phyloP scores from a whole-genome alignment of 2,329 filamentous ascomycete genomes.

The Colletotrichum tofieldiae region DNA sequence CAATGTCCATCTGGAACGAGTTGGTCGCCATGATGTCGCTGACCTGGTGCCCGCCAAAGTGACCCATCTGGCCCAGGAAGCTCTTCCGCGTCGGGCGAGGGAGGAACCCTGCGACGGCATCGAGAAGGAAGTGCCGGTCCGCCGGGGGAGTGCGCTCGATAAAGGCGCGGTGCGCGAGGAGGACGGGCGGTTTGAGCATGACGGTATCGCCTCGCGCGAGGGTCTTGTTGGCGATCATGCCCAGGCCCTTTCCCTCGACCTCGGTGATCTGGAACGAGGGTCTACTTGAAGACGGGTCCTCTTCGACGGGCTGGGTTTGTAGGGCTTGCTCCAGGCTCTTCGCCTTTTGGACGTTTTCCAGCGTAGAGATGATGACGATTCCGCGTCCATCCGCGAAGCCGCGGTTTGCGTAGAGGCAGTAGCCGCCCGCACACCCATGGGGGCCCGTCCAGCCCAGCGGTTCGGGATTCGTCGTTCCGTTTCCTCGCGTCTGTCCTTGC shows the following conservation, averaged over 20 bases:
- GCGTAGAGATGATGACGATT: slow-evolving; percentile 57
- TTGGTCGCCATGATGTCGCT: slow-evolving; percentile 43
- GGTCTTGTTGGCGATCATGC: slow-evolving; percentile 47
- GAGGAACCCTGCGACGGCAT: slow-evolving; percentile 23
- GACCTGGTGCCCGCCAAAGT: slow-evolving; percentile 40
- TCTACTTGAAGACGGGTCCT: neutral
- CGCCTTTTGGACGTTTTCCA: slow-evolving; percentile 39
- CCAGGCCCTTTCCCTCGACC: slow-evolving; percentile 46
- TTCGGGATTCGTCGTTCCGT: neutral
- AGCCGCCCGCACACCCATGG: slow-evolving; percentile 31
- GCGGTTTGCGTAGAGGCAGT: slow-evolving; percentile 55
- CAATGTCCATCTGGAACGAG: slow-evolving; percentile 44
- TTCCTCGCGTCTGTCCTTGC: neutral
- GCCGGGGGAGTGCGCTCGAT: slow-evolving; percentile 34
- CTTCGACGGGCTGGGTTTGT: neutral
- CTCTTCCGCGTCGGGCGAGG: slow-evolving; percentile 25
- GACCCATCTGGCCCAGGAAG: slow-evolving; percentile 41
- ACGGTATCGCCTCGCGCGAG: slow-evolving; percentile 44
- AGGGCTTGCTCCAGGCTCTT: slow-evolving; percentile 10
- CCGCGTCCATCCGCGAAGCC: slow-evolving; percentile 56
- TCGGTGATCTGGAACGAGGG: slow-evolving; percentile 45
- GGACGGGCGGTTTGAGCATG: slow-evolving; percentile 40
- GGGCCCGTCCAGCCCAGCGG: slow-evolving; percentile 37
- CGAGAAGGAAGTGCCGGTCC: slow-evolving; percentile 28
- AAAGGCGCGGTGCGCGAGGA: slow-evolving; percentile 42